Percentiles rank a stretch among this genome's conserved stretches.
phyloP scores from a whole-genome alignment of 2,329 filamentous ascomycete genomes.

The Sphaerostilbella broomeana region DNA sequence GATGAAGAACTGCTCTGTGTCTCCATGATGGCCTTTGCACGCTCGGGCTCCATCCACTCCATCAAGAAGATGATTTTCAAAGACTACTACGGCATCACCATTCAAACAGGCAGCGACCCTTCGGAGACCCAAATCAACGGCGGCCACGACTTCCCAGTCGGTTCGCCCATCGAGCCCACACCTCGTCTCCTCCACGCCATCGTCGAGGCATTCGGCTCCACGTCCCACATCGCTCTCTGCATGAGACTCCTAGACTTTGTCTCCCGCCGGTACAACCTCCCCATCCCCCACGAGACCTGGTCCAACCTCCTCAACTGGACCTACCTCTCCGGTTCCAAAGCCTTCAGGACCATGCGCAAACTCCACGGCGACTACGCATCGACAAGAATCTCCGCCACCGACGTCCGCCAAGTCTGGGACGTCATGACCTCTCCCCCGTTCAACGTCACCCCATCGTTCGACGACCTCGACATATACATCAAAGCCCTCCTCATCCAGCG shows the following conservation, averaged over 20 bases:
- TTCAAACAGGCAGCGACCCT: slow-evolving; percentile 16
- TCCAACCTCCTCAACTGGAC: slow-evolving; percentile 61
- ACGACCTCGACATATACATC: slow-evolving; percentile 45
- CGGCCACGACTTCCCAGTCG: slow-evolving; percentile 34
- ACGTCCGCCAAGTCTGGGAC: slow-evolving; percentile 50
- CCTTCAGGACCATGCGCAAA: slow-evolving; percentile 31
- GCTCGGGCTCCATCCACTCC: slow-evolving; percentile 28
- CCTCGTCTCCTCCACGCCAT: slow-evolving; percentile 54
- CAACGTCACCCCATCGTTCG: slow-evolving; percentile 48
- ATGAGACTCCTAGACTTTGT: slow-evolving; percentile 56
- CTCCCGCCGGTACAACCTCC: slow-evolving; percentile 51
- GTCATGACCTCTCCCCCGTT: slow-evolving; percentile 55
- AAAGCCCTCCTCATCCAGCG: slow-evolving; percentile 31
- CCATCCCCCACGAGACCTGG: slow-evolving; percentile 56
- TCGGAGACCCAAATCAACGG: slow-evolving; percentile 22
- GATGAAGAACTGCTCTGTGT: slow-evolving; percentile 36
- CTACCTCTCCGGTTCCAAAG: slow-evolving; percentile 46
- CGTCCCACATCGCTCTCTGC: slow-evolving; percentile 54
- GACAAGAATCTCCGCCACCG: slow-evolving; percentile 31
- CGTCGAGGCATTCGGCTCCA: slow-evolving; percentile 62
- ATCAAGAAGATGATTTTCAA: slow-evolving; percentile 29
- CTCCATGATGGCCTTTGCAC: slow-evolving; percentile 36
- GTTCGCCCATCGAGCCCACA: slow-evolving; percentile 54
- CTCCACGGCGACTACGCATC: slow-evolving; percentile 22
- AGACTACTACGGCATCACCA: slow-evolving; percentile 25